Conservation (phyloP, 768 basidiomycete genomes). For the Amylocystis lapponica region DNA sequence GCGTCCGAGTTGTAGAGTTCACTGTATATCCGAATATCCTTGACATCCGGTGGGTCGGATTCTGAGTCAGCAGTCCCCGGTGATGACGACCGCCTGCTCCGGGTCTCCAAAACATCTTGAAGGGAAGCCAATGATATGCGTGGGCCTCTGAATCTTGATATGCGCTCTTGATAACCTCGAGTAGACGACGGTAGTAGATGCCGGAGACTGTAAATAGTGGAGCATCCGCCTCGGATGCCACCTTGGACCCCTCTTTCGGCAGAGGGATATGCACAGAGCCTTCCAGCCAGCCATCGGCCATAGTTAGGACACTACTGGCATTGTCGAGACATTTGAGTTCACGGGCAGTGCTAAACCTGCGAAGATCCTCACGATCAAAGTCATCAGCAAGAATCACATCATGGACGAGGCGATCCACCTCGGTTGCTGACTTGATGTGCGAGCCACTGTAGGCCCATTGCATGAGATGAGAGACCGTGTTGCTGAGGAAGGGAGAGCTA, state of each 20-base stretch:
- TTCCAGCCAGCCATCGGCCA: conserved; percentile 15
- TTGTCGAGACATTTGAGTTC: conserved; percentile 14
- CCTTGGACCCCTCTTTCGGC: conserved; percentile 12
- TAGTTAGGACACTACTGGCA: conserved; percentile 5
- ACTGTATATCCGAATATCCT: conserved; percentile 8
- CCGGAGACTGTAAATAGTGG: conserved; percentile 25
- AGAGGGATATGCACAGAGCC: conserved; percentile 14
- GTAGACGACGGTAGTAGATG: conserved; percentile 21
- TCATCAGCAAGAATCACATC: conserved; percentile 4
- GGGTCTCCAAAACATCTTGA: conserved; percentile 2
- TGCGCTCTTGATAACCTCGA: conserved; percentile 2
- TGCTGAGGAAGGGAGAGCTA: conserved; percentile 10
- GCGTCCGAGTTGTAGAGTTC: conserved; percentile 14
- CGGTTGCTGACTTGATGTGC: conserved; percentile 19
- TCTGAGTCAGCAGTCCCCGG: background rate
- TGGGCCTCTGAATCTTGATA: background rate
- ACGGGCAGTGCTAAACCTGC: background rate
- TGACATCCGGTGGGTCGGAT: too few relatives aligned
- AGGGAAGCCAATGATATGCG: conserved; percentile 4
- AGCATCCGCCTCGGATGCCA: conserved; percentile 18
- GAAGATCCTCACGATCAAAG: background rate
- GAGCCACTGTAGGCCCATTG: conserved; percentile 26
- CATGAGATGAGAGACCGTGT: conserved; percentile 20
- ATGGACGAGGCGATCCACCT: conserved; percentile 22
- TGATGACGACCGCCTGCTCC: too few relatives aligned